phyloP scores from a whole-genome alignment of 179 eudicot genomes.

The Silene vulgaris region DNA sequence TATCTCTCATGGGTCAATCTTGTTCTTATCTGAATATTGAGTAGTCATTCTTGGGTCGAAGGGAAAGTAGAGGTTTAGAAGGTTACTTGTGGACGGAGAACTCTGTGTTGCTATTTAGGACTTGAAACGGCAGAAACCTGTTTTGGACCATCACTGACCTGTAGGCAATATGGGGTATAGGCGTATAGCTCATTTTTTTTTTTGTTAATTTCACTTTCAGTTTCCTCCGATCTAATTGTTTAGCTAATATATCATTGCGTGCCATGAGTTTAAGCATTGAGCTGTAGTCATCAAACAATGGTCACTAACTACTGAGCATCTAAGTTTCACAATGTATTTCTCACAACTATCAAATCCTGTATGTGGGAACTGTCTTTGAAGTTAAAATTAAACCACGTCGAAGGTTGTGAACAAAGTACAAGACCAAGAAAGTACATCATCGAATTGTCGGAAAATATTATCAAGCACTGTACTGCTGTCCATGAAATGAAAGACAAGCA shows the following conservation, averaged over 20 bases:
- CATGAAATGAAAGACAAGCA: not conserved
- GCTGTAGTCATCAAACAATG: not conserved
- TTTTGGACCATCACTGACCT: not conserved
- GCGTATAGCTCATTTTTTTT: not conserved
- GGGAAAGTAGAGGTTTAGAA: not conserved
- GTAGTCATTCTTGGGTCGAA: not conserved
- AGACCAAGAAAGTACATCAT: not conserved
- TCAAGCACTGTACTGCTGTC: not conserved
- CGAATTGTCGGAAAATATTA: not conserved
- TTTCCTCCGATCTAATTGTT: not conserved
- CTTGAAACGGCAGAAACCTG: slow-evolving; percentile 4
- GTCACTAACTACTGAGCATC: not conserved
- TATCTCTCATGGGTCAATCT: not conserved
- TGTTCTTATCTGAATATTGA: not conserved
- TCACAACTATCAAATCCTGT: not conserved
- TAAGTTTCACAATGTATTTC: not conserved
- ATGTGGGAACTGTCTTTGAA: not conserved
- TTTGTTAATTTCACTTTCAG: not conserved
- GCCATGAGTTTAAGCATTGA: not conserved
- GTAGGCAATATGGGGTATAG: too few relatives aligned
- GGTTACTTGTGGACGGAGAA: not conserved
- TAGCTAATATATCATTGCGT: not conserved
- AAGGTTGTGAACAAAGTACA: not conserved
- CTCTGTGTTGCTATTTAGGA: not conserved
- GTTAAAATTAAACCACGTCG: not conserved